A percentile compares a stretch with the other conserved stretches of the same genome.
These are phyloP conservation scores for Talaromyces sp. DNA, from an alignment of 2,329 filamentous ascomycete genomes.

Conservation along the genomic window DNA sequence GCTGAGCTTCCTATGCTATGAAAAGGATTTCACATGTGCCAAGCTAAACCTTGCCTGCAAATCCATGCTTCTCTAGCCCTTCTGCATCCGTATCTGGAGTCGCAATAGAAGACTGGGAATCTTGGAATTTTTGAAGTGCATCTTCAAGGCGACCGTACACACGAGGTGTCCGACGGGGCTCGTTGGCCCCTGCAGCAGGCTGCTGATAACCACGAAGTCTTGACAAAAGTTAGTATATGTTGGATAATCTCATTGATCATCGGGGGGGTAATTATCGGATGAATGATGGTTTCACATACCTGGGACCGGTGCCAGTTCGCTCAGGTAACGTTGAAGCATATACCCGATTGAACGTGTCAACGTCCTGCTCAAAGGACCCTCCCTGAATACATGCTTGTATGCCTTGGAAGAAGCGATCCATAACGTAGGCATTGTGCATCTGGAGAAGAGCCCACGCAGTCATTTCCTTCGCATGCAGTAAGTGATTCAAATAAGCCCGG, in stretches of 20 bases:
- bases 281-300: slow-evolving; percentile 44
- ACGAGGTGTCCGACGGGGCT: slow-evolving; percentile 66
- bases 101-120: slow-evolving; percentile 54
- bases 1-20: not conserved
- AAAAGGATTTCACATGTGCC: not conserved
- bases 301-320: slow-evolving; percentile 75
- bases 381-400: slow-evolving; percentile 66
- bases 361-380: slow-evolving; percentile 58
- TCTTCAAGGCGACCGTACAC: slow-evolving; percentile 65
- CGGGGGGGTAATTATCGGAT: not conserved
- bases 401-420: slow-evolving; percentile 72
- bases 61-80: slow-evolving; percentile 59
- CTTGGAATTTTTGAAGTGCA: slow-evolving; percentile 49
- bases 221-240: slow-evolving; percentile 4
- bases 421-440: slow-evolving; percentile 80
- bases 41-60: slow-evolving; percentile 50
- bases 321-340: slow-evolving; percentile 75
- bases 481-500: slow-evolving; percentile 82
- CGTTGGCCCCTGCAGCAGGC: slow-evolving; percentile 67
- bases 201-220: slow-evolving; percentile 79
- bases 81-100: slow-evolving; percentile 55
- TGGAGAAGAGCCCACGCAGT: slow-evolving; percentile 91
- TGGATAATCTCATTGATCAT: not conserved
- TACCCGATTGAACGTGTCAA: slow-evolving; percentile 61
- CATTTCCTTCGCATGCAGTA: slow-evolving; percentile 92